Evolutionary conservation across 2,329 filamentous ascomycete species (phyloP).

Genomic region (Tympanopsis confertula): DNA sequence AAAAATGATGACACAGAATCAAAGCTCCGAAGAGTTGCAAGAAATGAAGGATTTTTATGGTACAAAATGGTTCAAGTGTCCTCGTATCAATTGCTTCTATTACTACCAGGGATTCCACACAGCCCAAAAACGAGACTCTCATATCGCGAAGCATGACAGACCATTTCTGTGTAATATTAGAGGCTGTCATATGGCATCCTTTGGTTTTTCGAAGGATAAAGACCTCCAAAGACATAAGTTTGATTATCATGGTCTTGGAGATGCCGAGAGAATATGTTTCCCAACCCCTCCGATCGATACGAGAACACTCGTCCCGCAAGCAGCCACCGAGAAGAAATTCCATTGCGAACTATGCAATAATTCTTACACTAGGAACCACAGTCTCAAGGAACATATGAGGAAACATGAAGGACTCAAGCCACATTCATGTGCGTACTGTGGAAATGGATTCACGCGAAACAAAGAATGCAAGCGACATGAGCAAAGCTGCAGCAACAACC

Average conservation of each 20-base stretch:
- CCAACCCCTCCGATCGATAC: slow-evolving; percentile 5
- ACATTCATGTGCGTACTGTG: slow-evolving; percentile 14
- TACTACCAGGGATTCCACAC: slow-evolving; percentile 28
- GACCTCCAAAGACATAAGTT: slow-evolving; percentile 20
- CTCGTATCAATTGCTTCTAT: slow-evolving; percentile 23
- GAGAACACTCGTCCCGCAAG: slow-evolving; percentile 4
- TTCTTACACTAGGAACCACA: slow-evolving; percentile 22
- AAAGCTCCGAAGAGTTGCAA: no score
- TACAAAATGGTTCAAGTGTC: slow-evolving; percentile 24
- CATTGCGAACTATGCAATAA: slow-evolving; percentile 21
- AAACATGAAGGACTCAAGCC: slow-evolving; percentile 22
- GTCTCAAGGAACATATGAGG: slow-evolving; percentile 18
- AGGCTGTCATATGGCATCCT: slow-evolving; percentile 17
- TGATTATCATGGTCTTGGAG: slow-evolving; percentile 12
- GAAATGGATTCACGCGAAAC: slow-evolving; percentile 17
- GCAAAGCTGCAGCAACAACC: no score
- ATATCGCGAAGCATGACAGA: slow-evolving; percentile 24
- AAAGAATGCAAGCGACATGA: slow-evolving; percentile 20
- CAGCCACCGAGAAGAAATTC: slow-evolving; percentile 9
- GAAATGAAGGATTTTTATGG: slow-evolving; percentile 21
- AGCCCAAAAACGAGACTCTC: slow-evolving; percentile 15
- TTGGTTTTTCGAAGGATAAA: slow-evolving; percentile 26
- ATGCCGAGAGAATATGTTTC: slow-evolving; percentile 7
- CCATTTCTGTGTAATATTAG: slow-evolving; percentile 22
- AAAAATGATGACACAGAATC: no score